Percentiles rank a stretch among this genome's conserved stretches.
Conservation (phyloP, 768 basidiomycete genomes). For the Saitozyma podzolica region DNA sequence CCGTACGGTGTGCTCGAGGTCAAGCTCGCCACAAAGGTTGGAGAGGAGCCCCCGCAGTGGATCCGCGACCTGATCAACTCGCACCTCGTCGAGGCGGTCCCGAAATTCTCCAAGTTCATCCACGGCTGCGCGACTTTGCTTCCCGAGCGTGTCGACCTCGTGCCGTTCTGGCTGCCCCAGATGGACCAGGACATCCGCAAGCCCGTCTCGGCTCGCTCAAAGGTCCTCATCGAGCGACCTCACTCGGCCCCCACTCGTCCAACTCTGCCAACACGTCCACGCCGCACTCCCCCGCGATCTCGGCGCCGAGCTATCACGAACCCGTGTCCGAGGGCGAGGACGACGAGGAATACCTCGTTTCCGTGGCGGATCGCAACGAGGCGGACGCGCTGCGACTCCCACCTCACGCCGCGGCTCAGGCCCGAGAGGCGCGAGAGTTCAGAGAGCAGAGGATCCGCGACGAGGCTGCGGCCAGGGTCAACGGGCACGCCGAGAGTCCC, state of each 20-base stretch:
- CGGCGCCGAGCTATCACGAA: constrained; percentile 64
- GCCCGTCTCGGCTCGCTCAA: constrained; percentile 74
- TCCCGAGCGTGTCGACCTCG: constrained; percentile 87
- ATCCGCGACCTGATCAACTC: constrained; percentile 89
- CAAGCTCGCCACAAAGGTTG: constrained; percentile 92
- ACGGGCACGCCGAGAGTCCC: constrained; percentile 3
- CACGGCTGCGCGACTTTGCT: constrained; percentile 92
- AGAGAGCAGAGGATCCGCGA: constrained; percentile 71
- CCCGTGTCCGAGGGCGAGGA: constrained; percentile 95
- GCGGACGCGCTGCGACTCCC: constrained; percentile 74
- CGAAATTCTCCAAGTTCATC: constrained; percentile 94
- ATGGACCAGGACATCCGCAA: constrained; percentile 94
- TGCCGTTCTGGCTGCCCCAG: constrained; percentile 95
- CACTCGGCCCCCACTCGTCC: constrained; percentile 44
- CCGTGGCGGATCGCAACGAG: constrained; percentile 72
- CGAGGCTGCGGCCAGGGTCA: constrained; percentile 53
- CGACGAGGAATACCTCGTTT: constrained; percentile 60
- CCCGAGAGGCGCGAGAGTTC: constrained; percentile 80
- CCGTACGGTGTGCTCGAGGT: constrained; percentile 97
- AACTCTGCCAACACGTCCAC: constrained; percentile 50
- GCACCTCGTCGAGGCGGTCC: constrained; percentile 93
- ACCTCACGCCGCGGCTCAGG: constrained; percentile 59
- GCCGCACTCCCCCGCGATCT: constrained; percentile 54
- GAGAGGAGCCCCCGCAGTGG: constrained; percentile 94
- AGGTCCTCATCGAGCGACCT: constrained; percentile 64